Base-by-base conservation (phyloP, 441 rosid species). In the Croton setiger region DNA sequence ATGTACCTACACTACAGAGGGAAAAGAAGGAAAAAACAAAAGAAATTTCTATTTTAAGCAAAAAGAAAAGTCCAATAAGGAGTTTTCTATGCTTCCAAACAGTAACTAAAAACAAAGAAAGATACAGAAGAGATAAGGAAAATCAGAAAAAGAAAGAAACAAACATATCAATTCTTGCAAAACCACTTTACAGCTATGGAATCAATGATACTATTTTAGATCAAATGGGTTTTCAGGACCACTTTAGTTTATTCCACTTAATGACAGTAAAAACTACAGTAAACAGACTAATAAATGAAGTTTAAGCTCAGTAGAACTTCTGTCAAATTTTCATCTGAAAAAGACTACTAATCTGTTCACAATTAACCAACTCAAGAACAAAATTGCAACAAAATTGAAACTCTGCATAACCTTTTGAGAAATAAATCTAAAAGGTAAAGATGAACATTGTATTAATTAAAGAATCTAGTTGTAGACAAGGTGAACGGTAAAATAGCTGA, bases 241-340 rank as follows among this genome's bases (percentile, higher is more conserved):
- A 55, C 53, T 43, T 4, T 55, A 56, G 43, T 43, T 4, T 55
- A 56, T 31, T 56, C 17, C 9, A 37, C 15, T 49, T 60, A 51
- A 52, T 11, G 53, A 52, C 62, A 39, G 53, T 41, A 55, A 27
- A 15, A 65, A 51, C 51, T 31, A 65, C 58, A 3, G 37, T n/a
- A 8, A 71, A 71, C 63, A 1, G 49, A 37, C 63, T 31, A 15
- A 60, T 64, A 55, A 71, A 45, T 56, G 44, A 71, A 71, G 63
- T 20, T 57, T 33, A 44, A 52, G 23, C 66, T 21, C 47, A 11
- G 37, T 15, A 63, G 13, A 58, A 5, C 7, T 33, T 10, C 13
- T 2, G 55, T 8, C 54, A 44, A 35, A n/a, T 45, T 45, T 4
- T 44, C 43, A 18, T 7, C 8, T 49, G 57, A 60, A 48, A 69